phyloP scores from a whole-genome alignment of 1,284 basidiomycete genomes.

The Tetrapyrgos nigripes region DNA sequence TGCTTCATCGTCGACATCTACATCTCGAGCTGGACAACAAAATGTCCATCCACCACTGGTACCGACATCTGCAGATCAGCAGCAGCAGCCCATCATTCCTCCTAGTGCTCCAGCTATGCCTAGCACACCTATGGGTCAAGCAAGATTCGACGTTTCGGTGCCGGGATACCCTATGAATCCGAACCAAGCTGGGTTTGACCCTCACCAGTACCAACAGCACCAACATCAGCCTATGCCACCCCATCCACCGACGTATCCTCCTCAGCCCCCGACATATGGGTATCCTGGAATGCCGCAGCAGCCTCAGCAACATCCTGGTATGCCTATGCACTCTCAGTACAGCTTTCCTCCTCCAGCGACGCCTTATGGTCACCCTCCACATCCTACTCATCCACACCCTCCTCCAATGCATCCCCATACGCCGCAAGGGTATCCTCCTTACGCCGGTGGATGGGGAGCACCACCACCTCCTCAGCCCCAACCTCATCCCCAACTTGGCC shows the following conservation, averaged over 20 bases:
- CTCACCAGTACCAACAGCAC: slow-evolving; percentile 19
- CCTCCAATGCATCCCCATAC: slow-evolving; percentile 1
- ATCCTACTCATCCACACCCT: background rate
- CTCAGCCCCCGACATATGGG: background rate
- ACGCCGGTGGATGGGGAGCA: slow-evolving; percentile 15
- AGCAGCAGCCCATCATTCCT: background rate
- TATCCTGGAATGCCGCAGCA: slow-evolving; percentile 15
- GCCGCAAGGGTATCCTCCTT: slow-evolving; percentile 20
- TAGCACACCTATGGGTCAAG: background rate
- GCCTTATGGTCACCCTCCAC: slow-evolving; percentile 3
- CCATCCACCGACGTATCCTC: slow-evolving; percentile 13
- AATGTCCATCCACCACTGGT: slow-evolving; percentile 21
- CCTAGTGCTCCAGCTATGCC: background rate
- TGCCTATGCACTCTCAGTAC: slow-evolving; percentile 9
- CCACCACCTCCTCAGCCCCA: slow-evolving; percentile 15
- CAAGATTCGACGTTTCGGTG: background rate
- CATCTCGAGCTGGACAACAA: background rate
- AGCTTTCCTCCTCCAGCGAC: slow-evolving; percentile 5
- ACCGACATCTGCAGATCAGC: slow-evolving; percentile 18
- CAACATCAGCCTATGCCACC: slow-evolving; percentile 16
- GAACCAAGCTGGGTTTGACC: background rate
- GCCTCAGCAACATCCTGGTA: slow-evolving; percentile 15
- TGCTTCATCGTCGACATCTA: background rate
- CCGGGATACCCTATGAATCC: background rate
- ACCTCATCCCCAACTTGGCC: background rate